Evolutionary conservation across 2,329 filamentous ascomycete species (phyloP).

Genomic region (Aspergillus awamori): DNA sequence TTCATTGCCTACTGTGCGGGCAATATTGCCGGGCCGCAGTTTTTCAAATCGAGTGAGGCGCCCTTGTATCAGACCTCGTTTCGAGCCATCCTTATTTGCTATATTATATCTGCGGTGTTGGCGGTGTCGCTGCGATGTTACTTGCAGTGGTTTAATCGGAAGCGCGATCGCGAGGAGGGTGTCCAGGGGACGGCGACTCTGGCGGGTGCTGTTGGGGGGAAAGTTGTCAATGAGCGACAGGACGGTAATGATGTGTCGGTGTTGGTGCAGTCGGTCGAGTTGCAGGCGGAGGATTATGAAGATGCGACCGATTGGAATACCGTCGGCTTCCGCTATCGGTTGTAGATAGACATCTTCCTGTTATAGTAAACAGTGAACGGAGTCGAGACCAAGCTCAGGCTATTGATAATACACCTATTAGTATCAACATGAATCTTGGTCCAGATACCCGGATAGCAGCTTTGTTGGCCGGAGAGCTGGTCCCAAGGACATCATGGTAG

Average conservation of each 20-base stretch:
- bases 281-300: conserved; percentile 55
- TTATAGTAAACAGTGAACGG: too few species aligned
- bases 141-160: conserved; percentile 51
- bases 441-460: too few species aligned
- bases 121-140: conserved; percentile 52
- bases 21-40: conserved; percentile 60
- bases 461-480: too few species aligned
- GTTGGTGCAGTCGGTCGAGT: conserved; percentile 33
- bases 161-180: conserved; percentile 45
- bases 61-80: conserved; percentile 60
- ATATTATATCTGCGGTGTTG: conserved; percentile 53
- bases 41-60: conserved; percentile 55
- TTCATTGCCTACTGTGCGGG: conserved; percentile 61
- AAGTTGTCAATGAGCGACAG: conserved; percentile 46
- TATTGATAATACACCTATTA: too few species aligned
- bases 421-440: too few species aligned
- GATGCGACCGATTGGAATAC: conserved; percentile 65
- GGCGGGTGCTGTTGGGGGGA: conserved; percentile 47
- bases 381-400: too few species aligned
- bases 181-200: conserved; percentile 25
- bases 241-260: conserved; percentile 37
- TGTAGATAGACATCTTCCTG: conserved; percentile 6
- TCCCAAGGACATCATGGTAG: too few species aligned
- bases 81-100: conserved; percentile 59
- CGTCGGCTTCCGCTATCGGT: conserved; percentile 61